These are phyloP conservation scores for Straminergon stramineum DNA, from an alignment of 225 moss, liverwort and hornwort genomes.

Conservation along the genomic window DNA sequence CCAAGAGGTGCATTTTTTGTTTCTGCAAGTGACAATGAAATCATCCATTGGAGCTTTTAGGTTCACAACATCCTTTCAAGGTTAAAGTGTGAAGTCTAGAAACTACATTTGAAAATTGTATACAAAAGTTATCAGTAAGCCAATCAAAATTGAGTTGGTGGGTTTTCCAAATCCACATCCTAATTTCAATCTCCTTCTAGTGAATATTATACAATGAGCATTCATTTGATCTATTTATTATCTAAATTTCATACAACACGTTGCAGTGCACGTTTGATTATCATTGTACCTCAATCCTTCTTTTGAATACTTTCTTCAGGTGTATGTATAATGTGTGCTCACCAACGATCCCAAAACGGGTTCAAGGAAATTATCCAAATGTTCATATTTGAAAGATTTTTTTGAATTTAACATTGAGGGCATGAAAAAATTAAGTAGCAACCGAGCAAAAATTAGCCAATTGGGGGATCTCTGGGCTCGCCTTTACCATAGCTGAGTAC, in stretches of 20 bases:
- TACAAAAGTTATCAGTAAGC: not conserved
- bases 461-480: too few species aligned
- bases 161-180: too few species aligned
- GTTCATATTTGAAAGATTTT: too few species aligned
- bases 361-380: too few species aligned
- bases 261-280: not conserved
- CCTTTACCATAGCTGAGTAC: not conserved
- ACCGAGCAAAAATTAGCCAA: too few species aligned
- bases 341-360: too few species aligned
- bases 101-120: not conserved
- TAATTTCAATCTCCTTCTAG: not conserved
- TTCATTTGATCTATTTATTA: not conserved
- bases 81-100: accelerated
- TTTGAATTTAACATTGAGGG: too few species aligned
- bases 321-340: not conserved
- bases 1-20: not conserved
- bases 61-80: accelerated
- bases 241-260: accelerated
- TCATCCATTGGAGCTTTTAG: not conserved
- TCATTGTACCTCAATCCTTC: not conserved
- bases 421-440: too few species aligned
- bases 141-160: not conserved
- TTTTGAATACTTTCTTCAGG: not conserved
- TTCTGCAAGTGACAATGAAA: not conserved
- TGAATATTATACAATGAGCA: not conserved